Percentiles rank a stretch among this genome's conserved stretches.
phyloP scores from a whole-genome alignment of 352 stramenopile genomes.

The Blastocystis sp. region DNA sequence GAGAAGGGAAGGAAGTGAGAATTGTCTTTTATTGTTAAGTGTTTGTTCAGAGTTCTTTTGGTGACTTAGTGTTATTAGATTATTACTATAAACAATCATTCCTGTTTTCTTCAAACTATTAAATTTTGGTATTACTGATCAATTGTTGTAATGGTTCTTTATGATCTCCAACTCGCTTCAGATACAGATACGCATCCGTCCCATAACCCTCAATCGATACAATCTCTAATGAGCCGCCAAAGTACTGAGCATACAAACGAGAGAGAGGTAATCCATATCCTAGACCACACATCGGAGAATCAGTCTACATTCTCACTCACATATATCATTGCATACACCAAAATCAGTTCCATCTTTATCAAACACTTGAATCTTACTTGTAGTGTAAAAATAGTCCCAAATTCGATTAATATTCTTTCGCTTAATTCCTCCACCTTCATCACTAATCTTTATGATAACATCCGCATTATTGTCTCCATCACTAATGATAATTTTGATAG shows the following conservation, averaged over 20 bases:
- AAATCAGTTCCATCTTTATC: slow-evolving; percentile 76
- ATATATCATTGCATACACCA: slow-evolving; percentile 75
- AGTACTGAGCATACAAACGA: slow-evolving; percentile 95
- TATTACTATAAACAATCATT: neutral
- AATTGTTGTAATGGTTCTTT: slow-evolving; percentile 80
- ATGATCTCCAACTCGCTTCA: slow-evolving; percentile 85
- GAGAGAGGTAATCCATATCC: slow-evolving; percentile 90
- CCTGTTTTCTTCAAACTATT: too few species aligned
- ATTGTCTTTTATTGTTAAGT: neutral
- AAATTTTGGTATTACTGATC: slow-evolving; percentile 31
- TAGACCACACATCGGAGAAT: slow-evolving; percentile 77
- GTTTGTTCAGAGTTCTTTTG: neutral
- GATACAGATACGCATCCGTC: slow-evolving; percentile 91
- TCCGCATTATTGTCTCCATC: slow-evolving; percentile 98
- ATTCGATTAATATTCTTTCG: slow-evolving; percentile 94
- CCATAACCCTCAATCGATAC: slow-evolving; percentile 99
- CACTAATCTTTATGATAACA: slow-evolving; percentile 98
- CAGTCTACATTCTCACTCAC: slow-evolving; percentile 83
- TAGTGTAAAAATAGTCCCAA: slow-evolving; percentile 99
- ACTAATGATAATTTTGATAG: slow-evolving; percentile 98
- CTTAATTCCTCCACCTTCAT: slow-evolving; percentile 97
- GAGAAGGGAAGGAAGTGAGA: slow-evolving; percentile 25
- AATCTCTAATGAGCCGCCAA: slow-evolving; percentile 96
- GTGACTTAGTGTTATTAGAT: neutral
- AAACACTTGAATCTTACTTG: slow-evolving; percentile 76